Evolutionary conservation across 164 flowering plant genomes (phyloP), one percentile per base, ranked within the genome.

Genomic region (Stephania japonica): DNA sequence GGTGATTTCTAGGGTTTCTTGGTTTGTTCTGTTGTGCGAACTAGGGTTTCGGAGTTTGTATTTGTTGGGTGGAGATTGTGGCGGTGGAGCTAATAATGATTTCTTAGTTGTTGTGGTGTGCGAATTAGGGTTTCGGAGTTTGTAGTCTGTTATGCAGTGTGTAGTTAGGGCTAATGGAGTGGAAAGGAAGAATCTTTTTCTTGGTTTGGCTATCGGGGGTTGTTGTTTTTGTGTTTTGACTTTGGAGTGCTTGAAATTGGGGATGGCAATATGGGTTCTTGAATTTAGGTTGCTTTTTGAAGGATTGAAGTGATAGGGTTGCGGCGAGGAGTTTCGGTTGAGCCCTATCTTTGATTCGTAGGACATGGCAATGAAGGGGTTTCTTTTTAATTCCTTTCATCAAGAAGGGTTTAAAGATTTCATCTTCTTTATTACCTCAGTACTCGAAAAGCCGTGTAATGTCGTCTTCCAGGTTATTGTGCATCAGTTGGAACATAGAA

Each of bases 71-170:
- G 63, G 21, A n/a, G 63, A n/a, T 16, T 65, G 32, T 49, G 25
- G 19, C 9, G 25, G 65, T 67, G 43, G 71, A 70, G 23, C 44
- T 38, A 18, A 9, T 25, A 41, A 25, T 23, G n/a, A 25, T 43
- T n/a, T 9, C 8, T 2, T 68, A 44, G 16, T 56, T 11, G 38
- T 26, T 47, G 71, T 11, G 26, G 71, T 11, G 26, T 56, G 59
- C 25, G 56, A 41, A 59, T 66, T 74, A 74, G 71, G 76, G 71
- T 74, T 74, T 67, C 14, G 69, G 61, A 67, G 7, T 38, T 42
- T 38, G n/a, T 38, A 27, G 5, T 56, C 53, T 56, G 18, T 56
- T 10, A 18, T 16, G 63, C 6, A 21, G n/a, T 21, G 23, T 56
- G 63, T 56, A 18, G 18, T 56, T 56, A n/a, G 63, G 21, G 18